phyloP scores from a whole-genome alignment of 23 red algal genomes.

The Gracilaria caudata region DNA sequence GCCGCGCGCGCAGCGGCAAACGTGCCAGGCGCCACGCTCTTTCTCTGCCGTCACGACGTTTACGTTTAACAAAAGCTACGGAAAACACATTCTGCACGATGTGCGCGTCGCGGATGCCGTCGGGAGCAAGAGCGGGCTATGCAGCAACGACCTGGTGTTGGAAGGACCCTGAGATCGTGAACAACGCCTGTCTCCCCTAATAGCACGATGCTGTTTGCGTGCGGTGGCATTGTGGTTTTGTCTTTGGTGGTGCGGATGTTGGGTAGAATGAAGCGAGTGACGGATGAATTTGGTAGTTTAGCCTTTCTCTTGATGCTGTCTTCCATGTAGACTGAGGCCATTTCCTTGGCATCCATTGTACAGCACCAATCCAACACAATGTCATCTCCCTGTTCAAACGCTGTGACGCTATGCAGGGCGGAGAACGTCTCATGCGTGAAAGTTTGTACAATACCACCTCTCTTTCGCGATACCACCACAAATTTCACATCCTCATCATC shows the following conservation, averaged over 20 bases:
- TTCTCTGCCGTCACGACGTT: too few relatives aligned
- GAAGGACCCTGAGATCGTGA: too few relatives aligned
- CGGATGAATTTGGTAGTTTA: neutral
- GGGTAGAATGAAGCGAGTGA: neutral
- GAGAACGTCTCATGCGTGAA: neutral
- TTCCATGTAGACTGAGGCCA: neutral
- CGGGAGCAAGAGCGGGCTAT: too few relatives aligned
- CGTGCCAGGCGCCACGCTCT: too few relatives aligned
- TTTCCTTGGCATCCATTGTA: neutral
- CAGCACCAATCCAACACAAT: neutral
- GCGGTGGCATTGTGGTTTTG: neutral
- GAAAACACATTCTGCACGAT: too few relatives aligned
- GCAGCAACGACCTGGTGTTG: too few relatives aligned
- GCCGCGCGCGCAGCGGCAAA: too few relatives aligned
- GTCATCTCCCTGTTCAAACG: constrained; percentile 9
- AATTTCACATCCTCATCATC: neutral
- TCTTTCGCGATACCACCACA: constrained; percentile 1
- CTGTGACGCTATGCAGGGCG: constrained; percentile 8
- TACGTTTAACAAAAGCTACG: too few relatives aligned
- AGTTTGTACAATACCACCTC: neutral
- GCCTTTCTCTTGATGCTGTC: neutral
- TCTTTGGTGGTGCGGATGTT: neutral
- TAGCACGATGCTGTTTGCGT: neutral
- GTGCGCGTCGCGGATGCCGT: too few relatives aligned
- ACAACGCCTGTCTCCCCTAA: neutral